Evolutionary conservation across 2,329 filamentous ascomycete genomes (phyloP).

Genomic region (Ustilaginoidea virens): DNA sequence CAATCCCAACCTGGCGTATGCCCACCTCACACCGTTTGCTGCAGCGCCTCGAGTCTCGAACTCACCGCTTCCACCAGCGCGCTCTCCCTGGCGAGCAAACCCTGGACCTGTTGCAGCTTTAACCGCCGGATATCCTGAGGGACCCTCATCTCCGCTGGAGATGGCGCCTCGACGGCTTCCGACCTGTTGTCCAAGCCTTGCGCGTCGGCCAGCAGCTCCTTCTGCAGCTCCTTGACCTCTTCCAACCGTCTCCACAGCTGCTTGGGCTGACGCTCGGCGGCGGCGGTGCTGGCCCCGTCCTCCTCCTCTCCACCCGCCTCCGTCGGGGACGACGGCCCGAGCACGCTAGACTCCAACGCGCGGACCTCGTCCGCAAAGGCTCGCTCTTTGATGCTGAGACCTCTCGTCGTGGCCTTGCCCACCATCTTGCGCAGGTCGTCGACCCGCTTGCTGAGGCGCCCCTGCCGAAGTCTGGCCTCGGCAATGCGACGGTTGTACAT

Average conservation of each 20-base stretch:
- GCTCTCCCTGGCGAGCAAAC: constrained; percentile 48
- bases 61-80: constrained; percentile 53
- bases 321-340: constrained; percentile 15
- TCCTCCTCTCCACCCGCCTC: not conserved
- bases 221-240: constrained; percentile 36
- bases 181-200: constrained; percentile 23
- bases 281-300: not conserved
- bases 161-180: constrained; percentile 11
- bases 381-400: constrained; percentile 29
- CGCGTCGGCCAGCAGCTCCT: constrained; percentile 25
- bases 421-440: constrained; percentile 37
- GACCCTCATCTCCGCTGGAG: constrained; percentile 32
- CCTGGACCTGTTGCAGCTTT: constrained; percentile 49
- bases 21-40: constrained; percentile 16
- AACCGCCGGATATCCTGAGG: constrained; percentile 44
- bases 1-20: too few relatives aligned
- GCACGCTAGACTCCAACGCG: constrained; percentile 37
- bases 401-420: constrained; percentile 23
- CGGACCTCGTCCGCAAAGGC: constrained; percentile 31
- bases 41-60: constrained; percentile 43
- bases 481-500: constrained; percentile 44
- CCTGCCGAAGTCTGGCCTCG: constrained; percentile 38
- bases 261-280: constrained; percentile 1
- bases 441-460: constrained; percentile 40
- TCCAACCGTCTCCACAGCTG: constrained; percentile 8